Conservation (phyloP, 805 yeast species). For the Wickerhamiella parazyma region DNA sequence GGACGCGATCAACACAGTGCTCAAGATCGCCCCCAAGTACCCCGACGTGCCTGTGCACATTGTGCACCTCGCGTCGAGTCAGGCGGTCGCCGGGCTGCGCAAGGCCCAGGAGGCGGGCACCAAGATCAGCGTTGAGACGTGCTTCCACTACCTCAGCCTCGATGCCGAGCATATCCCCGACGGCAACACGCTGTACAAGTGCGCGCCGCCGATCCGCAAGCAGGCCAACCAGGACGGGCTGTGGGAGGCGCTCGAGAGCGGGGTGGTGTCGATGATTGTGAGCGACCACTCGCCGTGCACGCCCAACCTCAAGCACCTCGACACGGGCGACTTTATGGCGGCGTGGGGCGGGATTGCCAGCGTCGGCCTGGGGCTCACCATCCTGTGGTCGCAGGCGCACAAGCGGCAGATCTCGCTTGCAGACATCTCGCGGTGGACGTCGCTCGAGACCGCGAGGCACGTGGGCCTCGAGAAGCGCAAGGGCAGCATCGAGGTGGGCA, state of each 20-base stretch:
- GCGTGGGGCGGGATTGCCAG: slow-evolving; percentile 98
- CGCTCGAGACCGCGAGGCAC: slow-evolving; percentile 71
- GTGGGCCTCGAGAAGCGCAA: slow-evolving; percentile 62
- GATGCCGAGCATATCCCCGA: slow-evolving; percentile 64
- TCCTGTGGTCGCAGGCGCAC: slow-evolving; percentile 52
- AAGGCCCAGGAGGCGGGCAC: slow-evolving; percentile 40
- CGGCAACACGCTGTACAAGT: slow-evolving; percentile 72
- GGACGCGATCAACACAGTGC: slow-evolving; percentile 62
- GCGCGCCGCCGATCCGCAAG: slow-evolving; percentile 89
- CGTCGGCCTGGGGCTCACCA: slow-evolving; percentile 79
- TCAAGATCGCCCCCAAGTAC: slow-evolving; percentile 39
- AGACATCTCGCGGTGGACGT: slow-evolving; percentile 68
- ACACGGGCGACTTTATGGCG: slow-evolving; percentile 72
- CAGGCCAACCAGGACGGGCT: slow-evolving; percentile 53
- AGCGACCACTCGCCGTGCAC: slow-evolving; percentile 96
- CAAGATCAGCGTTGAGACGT: slow-evolving; percentile 69
- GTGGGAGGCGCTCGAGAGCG: slow-evolving; percentile 63
- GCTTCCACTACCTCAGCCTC: slow-evolving; percentile 78
- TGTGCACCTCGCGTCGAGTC: slow-evolving; percentile 77
- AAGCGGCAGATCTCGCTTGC: slow-evolving; percentile 36
- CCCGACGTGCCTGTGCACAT: slow-evolving; percentile 47
- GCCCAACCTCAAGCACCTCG: slow-evolving; percentile 72
- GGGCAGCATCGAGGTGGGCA: slow-evolving; percentile 60
- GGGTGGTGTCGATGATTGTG: slow-evolving; percentile 67
- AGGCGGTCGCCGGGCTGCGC: slow-evolving; percentile 59